These are phyloP conservation scores for Lasiosphaeria miniovina DNA, from an alignment of 495 filamentous ascomycete genomes.

Conservation along the genomic window DNA sequence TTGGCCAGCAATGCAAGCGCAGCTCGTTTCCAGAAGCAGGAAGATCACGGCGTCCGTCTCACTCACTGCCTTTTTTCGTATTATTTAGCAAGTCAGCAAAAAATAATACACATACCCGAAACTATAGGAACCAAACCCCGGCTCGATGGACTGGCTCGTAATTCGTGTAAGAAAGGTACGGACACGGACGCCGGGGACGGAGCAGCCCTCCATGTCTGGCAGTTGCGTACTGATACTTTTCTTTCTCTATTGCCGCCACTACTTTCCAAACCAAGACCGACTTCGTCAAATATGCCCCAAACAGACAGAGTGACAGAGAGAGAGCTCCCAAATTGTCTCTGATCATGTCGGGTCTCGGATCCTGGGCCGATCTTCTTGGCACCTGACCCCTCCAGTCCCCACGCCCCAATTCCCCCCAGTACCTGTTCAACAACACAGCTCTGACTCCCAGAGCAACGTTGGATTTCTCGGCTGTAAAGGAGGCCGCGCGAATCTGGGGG, in stretches of 20 bases:
- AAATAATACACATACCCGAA: too few relatives aligned
- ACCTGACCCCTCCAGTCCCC: background rate
- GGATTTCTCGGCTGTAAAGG: too few relatives aligned
- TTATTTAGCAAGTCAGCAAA: background rate
- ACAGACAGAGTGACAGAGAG: background rate
- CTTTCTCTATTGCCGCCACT: background rate
- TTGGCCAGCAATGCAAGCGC: background rate
- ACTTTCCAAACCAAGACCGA: background rate
- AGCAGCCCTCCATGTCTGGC: background rate
- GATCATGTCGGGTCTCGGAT: slow-evolving; percentile 2
- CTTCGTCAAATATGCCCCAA: slow-evolving; percentile 1
- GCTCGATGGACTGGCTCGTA: too few relatives aligned
- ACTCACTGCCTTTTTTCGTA: background rate
- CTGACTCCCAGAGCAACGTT: background rate
- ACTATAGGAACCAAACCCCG: too few relatives aligned
- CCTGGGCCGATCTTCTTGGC: background rate
- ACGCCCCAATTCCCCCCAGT: background rate
- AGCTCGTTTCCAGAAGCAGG: background rate
- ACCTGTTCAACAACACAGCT: background rate
- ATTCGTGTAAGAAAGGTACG: too few relatives aligned
- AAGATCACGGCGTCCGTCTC: background rate
- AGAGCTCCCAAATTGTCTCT: background rate
- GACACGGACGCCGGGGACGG: too few relatives aligned
- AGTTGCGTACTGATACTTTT: background rate
- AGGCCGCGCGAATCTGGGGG: too few relatives aligned